Evolutionary conservation across 1,284 basidiomycete species (phyloP).

Genomic region (Takashimella tepidaria): DNA sequence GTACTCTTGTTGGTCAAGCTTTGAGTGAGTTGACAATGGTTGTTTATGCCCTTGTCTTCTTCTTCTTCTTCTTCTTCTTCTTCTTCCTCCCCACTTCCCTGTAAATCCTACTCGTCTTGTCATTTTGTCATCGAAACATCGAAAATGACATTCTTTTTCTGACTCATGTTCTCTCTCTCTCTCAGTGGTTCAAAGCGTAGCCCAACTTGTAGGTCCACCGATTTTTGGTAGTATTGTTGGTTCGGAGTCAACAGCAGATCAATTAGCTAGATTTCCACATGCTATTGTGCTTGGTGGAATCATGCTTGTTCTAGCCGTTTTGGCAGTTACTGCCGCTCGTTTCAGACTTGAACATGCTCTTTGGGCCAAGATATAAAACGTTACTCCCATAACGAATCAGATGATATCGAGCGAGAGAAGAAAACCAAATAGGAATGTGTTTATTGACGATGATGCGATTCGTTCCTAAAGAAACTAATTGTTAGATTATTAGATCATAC

Average conservation of each 20-base stretch:
- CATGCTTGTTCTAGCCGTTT: slow-evolving; percentile 17
- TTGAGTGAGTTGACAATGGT: slow-evolving; percentile 39
- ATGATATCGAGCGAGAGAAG: too few species aligned
- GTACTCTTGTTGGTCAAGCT: slow-evolving; percentile 38
- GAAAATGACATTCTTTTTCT: too few species aligned
- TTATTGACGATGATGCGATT: too few species aligned
- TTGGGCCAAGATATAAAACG: slow-evolving; percentile 14
- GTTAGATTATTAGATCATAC: too few species aligned
- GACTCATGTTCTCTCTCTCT: too few species aligned
- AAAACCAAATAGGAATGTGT: too few species aligned
- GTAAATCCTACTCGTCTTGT: not conserved
- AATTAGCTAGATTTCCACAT: slow-evolving; percentile 21
- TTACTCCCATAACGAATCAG: too few species aligned
- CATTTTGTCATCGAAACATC: not conserved
- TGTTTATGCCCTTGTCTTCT: not conserved
- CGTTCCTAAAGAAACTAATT: too few species aligned
- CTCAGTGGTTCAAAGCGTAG: slow-evolving; percentile 30
- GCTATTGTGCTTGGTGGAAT: slow-evolving; percentile 25
- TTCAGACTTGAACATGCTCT: slow-evolving; percentile 11
- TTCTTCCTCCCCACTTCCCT: not conserved
- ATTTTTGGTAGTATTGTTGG: slow-evolving; percentile 39
- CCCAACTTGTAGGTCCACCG: slow-evolving; percentile 33
- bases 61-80: not conserved
- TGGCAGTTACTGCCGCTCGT: slow-evolving; percentile 12
- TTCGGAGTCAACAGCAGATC: slow-evolving; percentile 17